phyloP scores from a whole-genome alignment of 768 basidiomycete genomes.

The Suillus alpinus region DNA sequence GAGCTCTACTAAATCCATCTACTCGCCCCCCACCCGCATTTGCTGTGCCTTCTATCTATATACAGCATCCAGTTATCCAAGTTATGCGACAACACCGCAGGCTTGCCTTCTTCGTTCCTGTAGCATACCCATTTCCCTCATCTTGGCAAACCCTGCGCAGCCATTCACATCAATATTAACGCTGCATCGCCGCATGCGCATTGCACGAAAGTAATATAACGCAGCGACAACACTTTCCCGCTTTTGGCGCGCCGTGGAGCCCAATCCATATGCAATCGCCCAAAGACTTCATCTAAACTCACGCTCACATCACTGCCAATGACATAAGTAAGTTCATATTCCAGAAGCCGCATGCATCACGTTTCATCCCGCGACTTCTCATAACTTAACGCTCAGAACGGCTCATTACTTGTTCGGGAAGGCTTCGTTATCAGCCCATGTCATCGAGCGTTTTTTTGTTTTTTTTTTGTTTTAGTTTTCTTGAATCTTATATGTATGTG shows the following conservation, averaged over 20 bases:
- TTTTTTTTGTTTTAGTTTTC: neutral
- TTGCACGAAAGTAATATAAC: conserved; percentile 1
- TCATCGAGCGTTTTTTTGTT: neutral
- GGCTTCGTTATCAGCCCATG: neutral
- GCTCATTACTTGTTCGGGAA: neutral
- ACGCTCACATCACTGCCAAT: neutral
- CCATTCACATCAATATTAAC: neutral
- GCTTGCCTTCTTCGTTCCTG: neutral
- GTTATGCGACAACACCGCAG: neutral
- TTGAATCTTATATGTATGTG: neutral
- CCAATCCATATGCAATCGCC: neutral
- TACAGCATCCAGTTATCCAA: conserved; percentile 2
- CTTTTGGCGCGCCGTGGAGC: conserved; percentile 4
- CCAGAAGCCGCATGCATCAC: neutral
- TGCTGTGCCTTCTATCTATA: conserved; percentile 2
- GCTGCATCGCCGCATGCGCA: conserved; percentile 1
- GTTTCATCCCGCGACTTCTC: neutral
- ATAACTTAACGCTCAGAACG: neutral
- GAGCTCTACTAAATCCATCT: neutral
- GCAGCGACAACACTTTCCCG: neutral
- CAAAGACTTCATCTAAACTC: conserved; percentile 1
- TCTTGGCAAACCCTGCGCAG: conserved; percentile 1
- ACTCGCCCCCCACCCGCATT: neutral
- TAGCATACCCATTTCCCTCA: neutral
- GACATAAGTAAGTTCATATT: conserved; percentile 1